Conservation (phyloP, 805 yeast species). For the Citeromyces nyonsensis region DNA sequence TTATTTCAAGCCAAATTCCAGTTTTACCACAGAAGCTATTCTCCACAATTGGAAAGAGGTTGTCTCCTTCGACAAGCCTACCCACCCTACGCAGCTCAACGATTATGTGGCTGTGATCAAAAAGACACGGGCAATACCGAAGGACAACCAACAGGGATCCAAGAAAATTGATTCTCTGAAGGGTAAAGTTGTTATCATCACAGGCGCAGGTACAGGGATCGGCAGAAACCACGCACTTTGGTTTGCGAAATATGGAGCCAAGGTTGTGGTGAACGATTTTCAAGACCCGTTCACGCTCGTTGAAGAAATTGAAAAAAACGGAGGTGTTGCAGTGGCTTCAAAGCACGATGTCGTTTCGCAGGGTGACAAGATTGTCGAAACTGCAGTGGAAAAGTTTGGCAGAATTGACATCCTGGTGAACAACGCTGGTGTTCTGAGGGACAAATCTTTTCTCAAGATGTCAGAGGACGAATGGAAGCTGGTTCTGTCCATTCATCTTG, state of each 20-base stretch:
- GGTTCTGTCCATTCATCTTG: conserved; percentile 69
- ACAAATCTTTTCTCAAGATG: conserved; percentile 77
- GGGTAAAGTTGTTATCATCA: conserved; percentile 77
- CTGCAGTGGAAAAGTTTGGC: conserved; percentile 67
- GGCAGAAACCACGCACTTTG: conserved; percentile 81
- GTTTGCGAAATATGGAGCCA: conserved; percentile 87
- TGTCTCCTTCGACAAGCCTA: conserved; percentile 39
- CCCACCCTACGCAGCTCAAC: conserved; percentile 59
- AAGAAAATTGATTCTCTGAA: conserved; percentile 41
- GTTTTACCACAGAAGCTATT: conserved; percentile 78
- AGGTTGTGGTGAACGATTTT: conserved; percentile 87
- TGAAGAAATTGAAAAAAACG: conserved; percentile 52
- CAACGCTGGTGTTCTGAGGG: conserved; percentile 92
- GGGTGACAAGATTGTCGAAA: conserved; percentile 59
- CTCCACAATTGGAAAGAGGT: conserved; percentile 51
- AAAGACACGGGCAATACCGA: conserved; percentile 30
- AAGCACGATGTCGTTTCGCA: conserved; percentile 68
- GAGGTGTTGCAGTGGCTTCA: conserved; percentile 68
- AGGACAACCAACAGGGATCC: conserved; percentile 37
- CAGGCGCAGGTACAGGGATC: conserved; percentile 93
- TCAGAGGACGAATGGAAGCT: conserved; percentile 70
- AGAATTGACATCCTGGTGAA: conserved; percentile 74
- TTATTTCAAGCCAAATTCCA: conserved; percentile 59
- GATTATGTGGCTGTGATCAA: conserved; percentile 53
- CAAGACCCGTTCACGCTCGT: conserved; percentile 62